phyloP scores from a whole-genome alignment of 345 rosid genomes.

The Aquilaria yunnanensis region DNA sequence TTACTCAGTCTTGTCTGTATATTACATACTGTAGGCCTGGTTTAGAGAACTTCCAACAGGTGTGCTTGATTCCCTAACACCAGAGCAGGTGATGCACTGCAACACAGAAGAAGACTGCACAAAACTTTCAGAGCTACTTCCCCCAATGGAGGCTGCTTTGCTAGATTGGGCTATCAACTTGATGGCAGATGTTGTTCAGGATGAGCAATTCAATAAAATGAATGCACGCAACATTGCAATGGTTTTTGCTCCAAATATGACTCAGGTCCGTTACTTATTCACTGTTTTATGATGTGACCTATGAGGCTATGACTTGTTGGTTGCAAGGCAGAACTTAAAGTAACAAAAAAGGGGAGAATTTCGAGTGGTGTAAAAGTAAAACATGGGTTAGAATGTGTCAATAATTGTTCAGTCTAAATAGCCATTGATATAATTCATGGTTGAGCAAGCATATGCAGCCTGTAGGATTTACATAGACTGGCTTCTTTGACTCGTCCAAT shows the following conservation, averaged over 20 bases:
- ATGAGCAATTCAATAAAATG: slow-evolving; percentile 73
- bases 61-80: slow-evolving; percentile 68
- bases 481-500: too few relatives aligned
- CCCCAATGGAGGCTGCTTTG: slow-evolving; percentile 65
- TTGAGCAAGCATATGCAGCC: too few relatives aligned
- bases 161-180: slow-evolving; percentile 78
- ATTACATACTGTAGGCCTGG: slow-evolving; percentile 52
- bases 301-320: too few relatives aligned
- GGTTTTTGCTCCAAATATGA: slow-evolving; percentile 94
- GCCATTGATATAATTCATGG: too few relatives aligned
- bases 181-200: slow-evolving; percentile 76
- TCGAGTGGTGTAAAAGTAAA: too few relatives aligned
- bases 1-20: too few relatives aligned
- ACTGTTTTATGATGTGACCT: too few relatives aligned
- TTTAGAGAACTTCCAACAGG: slow-evolving; percentile 82
- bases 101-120: slow-evolving; percentile 75
- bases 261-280: slow-evolving; percentile 47
- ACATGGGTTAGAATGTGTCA: too few relatives aligned
- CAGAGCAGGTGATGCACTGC: slow-evolving; percentile 80
- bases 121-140: slow-evolving; percentile 50
- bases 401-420: too few relatives aligned
- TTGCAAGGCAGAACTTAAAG: too few relatives aligned
- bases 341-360: too few relatives aligned
- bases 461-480: too few relatives aligned
- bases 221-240: slow-evolving; percentile 82